phyloP scores from a whole-genome alignment of 2,329 filamentous ascomycete genomes.

The Alternaria panax region DNA sequence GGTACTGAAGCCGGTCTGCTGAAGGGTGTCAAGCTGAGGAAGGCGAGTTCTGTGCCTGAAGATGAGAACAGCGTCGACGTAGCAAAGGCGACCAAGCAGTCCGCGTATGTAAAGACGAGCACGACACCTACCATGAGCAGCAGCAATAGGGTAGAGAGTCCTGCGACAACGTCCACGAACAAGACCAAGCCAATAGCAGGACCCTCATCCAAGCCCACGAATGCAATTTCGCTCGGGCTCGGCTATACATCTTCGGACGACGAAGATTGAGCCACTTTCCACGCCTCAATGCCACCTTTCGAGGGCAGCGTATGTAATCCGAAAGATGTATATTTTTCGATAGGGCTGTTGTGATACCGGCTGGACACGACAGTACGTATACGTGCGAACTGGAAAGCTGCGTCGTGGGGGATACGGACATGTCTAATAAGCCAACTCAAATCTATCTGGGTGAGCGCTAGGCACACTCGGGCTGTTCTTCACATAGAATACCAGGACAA shows the following conservation, averaged over 20 bases:
- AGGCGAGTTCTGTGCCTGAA: conserved; percentile 37
- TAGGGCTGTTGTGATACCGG: neutral
- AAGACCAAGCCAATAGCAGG: conserved; percentile 14
- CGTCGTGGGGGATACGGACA: neutral
- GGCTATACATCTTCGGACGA: conserved; percentile 56
- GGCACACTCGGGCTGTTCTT: neutral
- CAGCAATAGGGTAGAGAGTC: neutral
- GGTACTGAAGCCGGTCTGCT: conserved; percentile 47
- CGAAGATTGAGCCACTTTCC: conserved; percentile 36
- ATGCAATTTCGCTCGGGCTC: conserved; percentile 44
- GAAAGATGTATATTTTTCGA: neutral
- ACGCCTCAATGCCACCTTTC: neutral
- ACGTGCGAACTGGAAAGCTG: neutral
- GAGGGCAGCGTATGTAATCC: neutral
- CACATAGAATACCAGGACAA: neutral
- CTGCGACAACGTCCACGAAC: neutral
- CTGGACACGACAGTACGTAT: neutral
- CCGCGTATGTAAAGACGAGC: neutral
- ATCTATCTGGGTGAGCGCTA: neutral
- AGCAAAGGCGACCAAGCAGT: conserved; percentile 1
- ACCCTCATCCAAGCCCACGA: conserved; percentile 25
- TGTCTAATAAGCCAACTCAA: neutral
- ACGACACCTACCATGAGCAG: neutral
- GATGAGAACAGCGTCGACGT: conserved; percentile 10
- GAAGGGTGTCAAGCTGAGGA: conserved; percentile 56